phyloP scores from a whole-genome alignment of 768 basidiomycete species.

The Tricholoma furcatifolium region DNA sequence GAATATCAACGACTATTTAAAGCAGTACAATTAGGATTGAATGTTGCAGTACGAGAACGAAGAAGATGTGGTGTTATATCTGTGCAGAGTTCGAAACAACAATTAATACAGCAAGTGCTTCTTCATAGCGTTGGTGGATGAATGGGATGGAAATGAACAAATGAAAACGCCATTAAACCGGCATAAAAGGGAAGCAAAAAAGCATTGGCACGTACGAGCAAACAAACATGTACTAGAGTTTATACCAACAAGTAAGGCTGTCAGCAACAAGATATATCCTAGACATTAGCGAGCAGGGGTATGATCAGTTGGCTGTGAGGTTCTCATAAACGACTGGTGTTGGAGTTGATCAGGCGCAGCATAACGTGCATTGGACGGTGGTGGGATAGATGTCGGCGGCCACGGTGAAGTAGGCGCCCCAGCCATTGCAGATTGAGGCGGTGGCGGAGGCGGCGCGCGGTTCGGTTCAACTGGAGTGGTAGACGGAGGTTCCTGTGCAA shows the following conservation, averaged over 20 bases:
- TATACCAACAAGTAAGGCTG: constrained; percentile 8
- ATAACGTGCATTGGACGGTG: constrained; percentile 16
- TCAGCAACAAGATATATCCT: constrained; percentile 17
- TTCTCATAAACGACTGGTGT: constrained; percentile 36
- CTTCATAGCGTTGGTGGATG: constrained; percentile 5
- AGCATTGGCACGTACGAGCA: neutral
- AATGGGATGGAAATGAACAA: neutral
- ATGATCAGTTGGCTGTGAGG: constrained; percentile 23
- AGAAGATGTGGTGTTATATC: constrained; percentile 2
- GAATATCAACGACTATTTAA: neutral
- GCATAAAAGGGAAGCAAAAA: constrained; percentile 5
- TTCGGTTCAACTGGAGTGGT: constrained; percentile 12
- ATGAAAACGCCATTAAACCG: constrained; percentile 17
- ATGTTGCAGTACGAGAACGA: constrained; percentile 15
- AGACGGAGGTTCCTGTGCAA: constrained; percentile 1
- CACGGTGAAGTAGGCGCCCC: constrained; percentile 29
- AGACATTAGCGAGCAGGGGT: constrained; percentile 23
- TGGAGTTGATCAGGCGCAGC: constrained; percentile 34
- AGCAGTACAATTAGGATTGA: constrained; percentile 12
- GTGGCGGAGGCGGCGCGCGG: constrained; percentile 18
- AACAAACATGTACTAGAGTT: constrained; percentile 3
- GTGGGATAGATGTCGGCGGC: constrained; percentile 20
- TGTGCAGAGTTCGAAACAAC: constrained; percentile 2
- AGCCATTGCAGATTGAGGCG: constrained; percentile 17
- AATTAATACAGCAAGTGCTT: constrained; percentile 11